Base-by-base conservation (phyloP, 345 rosid species). In the Camelina sativa region DNA sequence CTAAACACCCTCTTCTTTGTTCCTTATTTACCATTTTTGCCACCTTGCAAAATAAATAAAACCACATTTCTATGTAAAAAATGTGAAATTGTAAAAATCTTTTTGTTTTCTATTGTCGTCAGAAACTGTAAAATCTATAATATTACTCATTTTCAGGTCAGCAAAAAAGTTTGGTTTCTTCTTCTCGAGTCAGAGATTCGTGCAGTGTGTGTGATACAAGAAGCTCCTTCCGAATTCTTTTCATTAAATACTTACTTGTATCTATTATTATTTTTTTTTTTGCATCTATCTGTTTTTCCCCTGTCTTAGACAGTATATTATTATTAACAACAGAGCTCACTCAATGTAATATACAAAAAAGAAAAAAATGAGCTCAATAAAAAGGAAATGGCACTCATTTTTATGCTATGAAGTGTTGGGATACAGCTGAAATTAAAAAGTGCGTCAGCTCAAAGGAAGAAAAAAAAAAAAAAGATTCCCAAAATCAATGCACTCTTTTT, bases 381-480 rank as follows among this genome's bases (percentile, higher is more conserved):
- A 69, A 65, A 65, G 44, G 40, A 59, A 58, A 44, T 60, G 81
- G 81, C 81, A 78, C 81, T 43, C 81, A 78, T 46, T 78, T 78
- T 78, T 66, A 78, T 77, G 81, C 69, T 58, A 65, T 71, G 19
- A 70, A 64, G 71, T 55, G 59, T 48, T 65, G 77, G 73, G 81
- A 66, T 78, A 78, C 77, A 78, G 81, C 81, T 78, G 64, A 78
- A 34, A 72, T 34, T 52, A 13, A 47, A 57, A 71, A 74, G 66
- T 34, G 67, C 35, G n/a, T 53, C 80, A 54, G 63, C 69, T 52
- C 32, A 52, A 69, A 19, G 46, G 20, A 25, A 55, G 16, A 13
- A 48, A 19, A 19, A 35, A 58, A n/a, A 37, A 35, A 58, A 38
- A 57, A 57, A 76, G 35, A 76, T 61, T 56, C 67, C 38, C 60